Base-by-base conservation (phyloP, 345 rosid species). In the Firmiana major region DNA sequence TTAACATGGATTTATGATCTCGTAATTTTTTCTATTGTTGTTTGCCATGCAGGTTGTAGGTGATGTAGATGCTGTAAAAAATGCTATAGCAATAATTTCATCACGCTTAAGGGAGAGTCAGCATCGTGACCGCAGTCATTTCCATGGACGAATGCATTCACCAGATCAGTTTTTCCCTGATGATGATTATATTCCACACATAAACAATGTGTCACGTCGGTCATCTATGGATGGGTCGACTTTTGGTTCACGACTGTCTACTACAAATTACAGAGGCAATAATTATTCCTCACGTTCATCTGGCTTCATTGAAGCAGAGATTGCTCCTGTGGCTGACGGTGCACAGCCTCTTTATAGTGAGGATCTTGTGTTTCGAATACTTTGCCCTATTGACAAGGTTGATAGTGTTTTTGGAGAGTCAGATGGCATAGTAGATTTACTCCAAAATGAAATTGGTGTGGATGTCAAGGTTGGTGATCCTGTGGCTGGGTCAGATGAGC, bases 41-140 rank as follows among this genome's bases (percentile, higher is more conserved):
- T 75, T 77, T 76, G 65, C 78, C 62, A 53, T 49, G 81, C 90
- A 97, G 98, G 90, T 97, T 77, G 90, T 91, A 19, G 99, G 99
- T 71, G 99, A 94, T 57, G 80, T 78, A n/a, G 81, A 82, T 81
- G 87, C 86, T 22, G 99, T 94, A 54, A 97, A 90, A 84, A 91
- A 88, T 83, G 97, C 99, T 74, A 48, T 97, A 81, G 82, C 86
- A 4, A 81, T 85, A 71, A 91, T 97, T 77, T 91, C 98, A 59
- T 88, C 92, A 2, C 97, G 97, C 75, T 81, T 97, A 84, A 86
- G 94, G 84, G 99, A 93, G 91, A 94, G 99, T 81, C 99, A 97
- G 70, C 98, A 93, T 85, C 95, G 98, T 75, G 97, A 94, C 71
- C 93, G 95, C 72, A 86, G 86, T 88, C 81, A 92, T 83, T 86